Evolutionary conservation across 1,139 yeast species (phyloP).

Genomic region (Saccharomyces hybrid): DNA sequence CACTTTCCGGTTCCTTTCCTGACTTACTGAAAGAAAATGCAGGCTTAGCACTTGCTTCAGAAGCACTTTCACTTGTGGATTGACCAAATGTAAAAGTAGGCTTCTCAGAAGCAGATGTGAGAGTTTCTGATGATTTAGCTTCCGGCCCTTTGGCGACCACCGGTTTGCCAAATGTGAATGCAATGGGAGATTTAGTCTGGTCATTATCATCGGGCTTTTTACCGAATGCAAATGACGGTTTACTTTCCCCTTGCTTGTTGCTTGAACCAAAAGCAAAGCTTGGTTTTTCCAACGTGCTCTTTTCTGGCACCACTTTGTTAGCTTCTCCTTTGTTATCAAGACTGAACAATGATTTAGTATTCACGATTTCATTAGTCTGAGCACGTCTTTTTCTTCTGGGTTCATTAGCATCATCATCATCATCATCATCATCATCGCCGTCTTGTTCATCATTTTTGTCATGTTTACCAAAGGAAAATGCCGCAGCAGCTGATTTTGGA

Average conservation of each 20-base stretch:
- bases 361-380: slow-evolving; percentile 1
- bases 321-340: slow-evolving; percentile 1
- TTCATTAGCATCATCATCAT: slow-evolving; percentile 2
- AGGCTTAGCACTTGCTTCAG: not conserved
- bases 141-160: not conserved
- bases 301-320: not conserved
- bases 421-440: slow-evolving; percentile 3
- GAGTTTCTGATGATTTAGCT: not conserved
- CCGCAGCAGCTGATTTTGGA: not conserved
- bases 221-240: not conserved
- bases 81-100: slow-evolving; percentile 6
- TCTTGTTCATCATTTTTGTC: not conserved
- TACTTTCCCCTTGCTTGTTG: not conserved
- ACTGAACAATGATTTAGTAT: not conserved
- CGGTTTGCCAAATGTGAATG: not conserved
- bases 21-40: not conserved
- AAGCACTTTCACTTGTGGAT: not conserved
- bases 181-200: not conserved
- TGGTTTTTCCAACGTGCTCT: not conserved
- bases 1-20: not conserved
- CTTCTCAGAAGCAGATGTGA: not conserved
- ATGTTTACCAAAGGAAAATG: slow-evolving; percentile 1
- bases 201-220: not conserved
- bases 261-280: not conserved
- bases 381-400: slow-evolving; percentile 11